Evolutionary conservation across 345 rosid genomes (phyloP).

Genomic region (Eucalyptus curtisii): DNA sequence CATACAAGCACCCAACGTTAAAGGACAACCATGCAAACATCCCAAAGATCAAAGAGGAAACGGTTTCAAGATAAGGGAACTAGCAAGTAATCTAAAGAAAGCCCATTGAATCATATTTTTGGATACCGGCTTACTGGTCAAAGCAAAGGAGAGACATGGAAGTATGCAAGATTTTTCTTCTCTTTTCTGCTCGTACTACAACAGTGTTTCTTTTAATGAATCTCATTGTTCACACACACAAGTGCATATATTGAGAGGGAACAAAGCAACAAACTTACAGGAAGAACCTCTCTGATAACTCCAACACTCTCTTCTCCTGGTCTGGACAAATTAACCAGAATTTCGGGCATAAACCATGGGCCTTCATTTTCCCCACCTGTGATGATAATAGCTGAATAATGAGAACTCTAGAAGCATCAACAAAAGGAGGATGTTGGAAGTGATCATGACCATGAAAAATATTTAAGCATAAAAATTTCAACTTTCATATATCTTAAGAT

Average conservation of each 20-base stretch:
- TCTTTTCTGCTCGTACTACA: background rate
- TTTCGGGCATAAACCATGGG: slow-evolving; percentile 79
- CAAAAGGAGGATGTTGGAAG: background rate
- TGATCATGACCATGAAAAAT: background rate
- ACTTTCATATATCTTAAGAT: background rate
- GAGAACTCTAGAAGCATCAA: background rate
- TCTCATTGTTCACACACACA: background rate
- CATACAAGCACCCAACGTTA: background rate
- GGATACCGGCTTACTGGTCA: background rate
- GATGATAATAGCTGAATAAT: background rate
- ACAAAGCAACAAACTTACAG: slow-evolving; percentile 27
- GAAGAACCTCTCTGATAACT: slow-evolving; percentile 66
- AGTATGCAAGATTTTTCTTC: background rate
- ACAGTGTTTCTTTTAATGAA: background rate
- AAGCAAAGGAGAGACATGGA: background rate
- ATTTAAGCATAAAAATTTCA: background rate
- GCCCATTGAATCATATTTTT: background rate
- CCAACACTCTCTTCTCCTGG: slow-evolving; percentile 52
- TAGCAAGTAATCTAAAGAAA: background rate
- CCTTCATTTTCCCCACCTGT: slow-evolving; percentile 76
- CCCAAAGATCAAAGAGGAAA: background rate
- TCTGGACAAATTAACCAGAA: slow-evolving; percentile 61
- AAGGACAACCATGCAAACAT: background rate
- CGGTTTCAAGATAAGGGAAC: background rate
- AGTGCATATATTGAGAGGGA: background rate